phyloP scores from a whole-genome alignment of 441 rosid genomes.

The Erodium trifolium region DNA sequence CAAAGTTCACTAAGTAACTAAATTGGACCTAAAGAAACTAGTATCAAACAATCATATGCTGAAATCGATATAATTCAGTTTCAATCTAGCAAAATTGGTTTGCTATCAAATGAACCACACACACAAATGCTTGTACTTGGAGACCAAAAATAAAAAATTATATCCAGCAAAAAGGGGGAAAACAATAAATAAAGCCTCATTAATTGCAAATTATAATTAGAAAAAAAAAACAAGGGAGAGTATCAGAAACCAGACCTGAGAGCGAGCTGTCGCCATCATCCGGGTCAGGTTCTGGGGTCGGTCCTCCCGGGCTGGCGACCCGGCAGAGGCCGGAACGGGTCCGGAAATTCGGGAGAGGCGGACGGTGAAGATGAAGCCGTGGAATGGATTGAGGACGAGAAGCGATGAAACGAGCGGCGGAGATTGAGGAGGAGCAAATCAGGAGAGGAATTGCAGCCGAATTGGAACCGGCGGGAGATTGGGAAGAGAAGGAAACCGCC shows the following conservation, averaged over 20 bases:
- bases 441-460: neutral
- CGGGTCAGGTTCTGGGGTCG: neutral
- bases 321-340: neutral
- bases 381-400: neutral
- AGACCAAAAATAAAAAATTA: no score
- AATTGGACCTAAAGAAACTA: no score
- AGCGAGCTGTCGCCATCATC: neutral
- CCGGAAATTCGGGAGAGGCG: neutral
- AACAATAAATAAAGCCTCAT: neutral
- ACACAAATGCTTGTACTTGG: neutral
- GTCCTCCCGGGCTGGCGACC: neutral
- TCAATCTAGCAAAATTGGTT: neutral
- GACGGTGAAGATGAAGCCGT: neutral
- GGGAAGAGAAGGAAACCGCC: neutral
- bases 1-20: neutral
- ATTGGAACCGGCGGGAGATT: no score
- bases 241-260: constrained; percentile 6
- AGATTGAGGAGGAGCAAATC: neutral
- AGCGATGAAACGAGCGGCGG: neutral
- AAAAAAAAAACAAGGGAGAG: neutral
- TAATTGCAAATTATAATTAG: neutral
- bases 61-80: neutral
- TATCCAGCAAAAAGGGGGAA: neutral
- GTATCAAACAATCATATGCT: neutral
- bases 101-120: neutral